Base-by-base conservation (phyloP, 257 asterid species). In the Capsicum baccatum region DNA sequence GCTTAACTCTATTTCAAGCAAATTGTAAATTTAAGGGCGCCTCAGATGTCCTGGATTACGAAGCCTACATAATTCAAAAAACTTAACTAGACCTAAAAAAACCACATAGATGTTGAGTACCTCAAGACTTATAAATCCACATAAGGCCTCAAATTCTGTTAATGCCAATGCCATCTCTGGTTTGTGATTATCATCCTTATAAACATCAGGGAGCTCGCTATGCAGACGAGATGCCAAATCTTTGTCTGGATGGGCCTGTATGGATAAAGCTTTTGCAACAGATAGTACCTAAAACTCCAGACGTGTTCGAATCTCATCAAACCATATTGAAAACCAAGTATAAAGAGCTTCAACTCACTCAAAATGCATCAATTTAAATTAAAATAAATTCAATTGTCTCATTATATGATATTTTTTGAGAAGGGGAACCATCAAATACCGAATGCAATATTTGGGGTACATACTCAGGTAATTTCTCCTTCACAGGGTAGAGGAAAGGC, bases 121-220 rank as follows among this genome's bases (percentile, higher is more conserved):
- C 98, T 93, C 91, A 59, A 90, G 88, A 86, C 89, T 89, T 79
- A 95, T 87, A 87, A 97, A 97, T 1, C 99, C 98, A 37, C 98
- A 97, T 70, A 97, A 85, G 37, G 99, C 96, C 90, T 93, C 99
- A 81, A 94, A 97, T 17, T 91, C 89, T 0, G 98, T 95, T 44
- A 97, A 73, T 1, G 99, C 99, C 91, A 97, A 91, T 57, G 99
- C 98, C 97, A 95, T 97, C 92, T 97, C 99, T 3, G 99, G 99
- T 90, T 97, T 97, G 93, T 97, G 99, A 91, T 97, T 97, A 60
- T 84, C 98, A 79, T 97, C 99, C 89, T 94, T 97, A 44, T 97
- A 97, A 79, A 89, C 84, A 42, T 66, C 91, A 0, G 99, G 99
- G 62, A 89, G 92, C 74, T 87, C 85, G 87, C 89, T 89, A 81